Conservation (phyloP, 75 land plant genomes). For the Pinus tabuliformis region DNA sequence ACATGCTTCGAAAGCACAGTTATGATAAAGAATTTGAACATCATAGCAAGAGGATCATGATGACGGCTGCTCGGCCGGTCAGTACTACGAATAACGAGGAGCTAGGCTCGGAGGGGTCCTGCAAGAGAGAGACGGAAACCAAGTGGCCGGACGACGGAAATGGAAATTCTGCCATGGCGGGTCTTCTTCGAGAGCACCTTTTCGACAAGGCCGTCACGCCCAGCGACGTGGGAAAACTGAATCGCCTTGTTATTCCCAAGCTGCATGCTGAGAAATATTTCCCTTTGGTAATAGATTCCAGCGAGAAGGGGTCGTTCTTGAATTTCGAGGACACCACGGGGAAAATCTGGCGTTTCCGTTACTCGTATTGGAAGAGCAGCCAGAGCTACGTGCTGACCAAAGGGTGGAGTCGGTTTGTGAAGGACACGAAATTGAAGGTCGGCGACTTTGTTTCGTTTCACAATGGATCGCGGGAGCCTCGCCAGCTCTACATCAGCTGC, state of each 20-base stretch:
- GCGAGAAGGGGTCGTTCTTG: conserved; percentile 23
- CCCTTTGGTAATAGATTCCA: conserved; percentile 19
- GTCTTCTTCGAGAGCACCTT: conserved; percentile 19
- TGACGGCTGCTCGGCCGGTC: too few relatives aligned
- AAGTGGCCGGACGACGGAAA: too few relatives aligned
- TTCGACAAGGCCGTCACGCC: conserved; percentile 46
- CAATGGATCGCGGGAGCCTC: neutral
- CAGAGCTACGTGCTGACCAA: conserved; percentile 52
- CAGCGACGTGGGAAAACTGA: conserved; percentile 49
- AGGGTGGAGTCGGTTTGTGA: conserved; percentile 51
- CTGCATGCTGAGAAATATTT: conserved; percentile 48
- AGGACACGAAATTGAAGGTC: conserved; percentile 47
- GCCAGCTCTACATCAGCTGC: neutral
- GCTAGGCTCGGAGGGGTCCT: neutral
- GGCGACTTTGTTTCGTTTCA: conserved; percentile 40
- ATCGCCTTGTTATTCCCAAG: conserved; percentile 49
- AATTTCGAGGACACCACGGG: conserved; percentile 32
- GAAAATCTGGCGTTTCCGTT: conserved; percentile 39
- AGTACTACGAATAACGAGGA: too few relatives aligned
- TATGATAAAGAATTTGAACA: too few relatives aligned
- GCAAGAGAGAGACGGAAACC: neutral
- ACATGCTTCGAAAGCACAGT: too few relatives aligned
- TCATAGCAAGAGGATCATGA: too few relatives aligned
- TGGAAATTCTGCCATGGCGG: too few relatives aligned
- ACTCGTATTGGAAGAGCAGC: conserved; percentile 52